phyloP scores from a whole-genome alignment of 176 grass and related monocot genomes.

The Echinochloa phyllopogon region DNA sequence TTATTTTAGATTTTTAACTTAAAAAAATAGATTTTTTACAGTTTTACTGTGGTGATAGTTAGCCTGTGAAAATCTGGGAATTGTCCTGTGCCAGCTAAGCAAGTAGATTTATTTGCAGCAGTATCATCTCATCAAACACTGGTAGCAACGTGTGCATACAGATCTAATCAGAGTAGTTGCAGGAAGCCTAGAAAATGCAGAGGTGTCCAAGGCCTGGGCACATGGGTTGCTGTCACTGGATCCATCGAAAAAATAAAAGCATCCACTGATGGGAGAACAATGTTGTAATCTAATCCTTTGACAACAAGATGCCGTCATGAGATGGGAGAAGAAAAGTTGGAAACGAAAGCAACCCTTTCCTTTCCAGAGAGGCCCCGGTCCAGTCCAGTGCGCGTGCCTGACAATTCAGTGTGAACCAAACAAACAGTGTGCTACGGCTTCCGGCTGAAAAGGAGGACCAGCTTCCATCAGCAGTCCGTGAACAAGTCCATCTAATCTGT shows the following conservation, averaged over 20 bases:
- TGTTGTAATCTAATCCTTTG: neutral
- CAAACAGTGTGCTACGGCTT: neutral
- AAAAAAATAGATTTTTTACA: too few relatives aligned
- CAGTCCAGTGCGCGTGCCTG: neutral
- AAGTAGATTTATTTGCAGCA: neutral
- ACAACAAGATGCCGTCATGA: neutral
- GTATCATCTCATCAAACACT: neutral
- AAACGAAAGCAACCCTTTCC: conserved; percentile 27
- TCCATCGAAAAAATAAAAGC: conserved; percentile 23
- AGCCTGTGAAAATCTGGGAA: neutral
- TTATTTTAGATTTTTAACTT: neutral
- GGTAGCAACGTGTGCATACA: neutral
- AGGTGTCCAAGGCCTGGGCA: conserved; percentile 34
- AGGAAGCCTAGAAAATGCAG: neutral
- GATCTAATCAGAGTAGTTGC: conserved; percentile 8
- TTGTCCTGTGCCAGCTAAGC: neutral
- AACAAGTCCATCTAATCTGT: neutral
- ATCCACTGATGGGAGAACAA: neutral
- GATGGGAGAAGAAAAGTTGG: conserved; percentile 43
- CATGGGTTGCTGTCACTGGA: conserved; percentile 24
- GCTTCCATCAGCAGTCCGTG: neutral
- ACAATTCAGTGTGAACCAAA: conserved; percentile 30
- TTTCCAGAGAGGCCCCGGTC: conserved; percentile 33
- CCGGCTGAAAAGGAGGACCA: neutral
- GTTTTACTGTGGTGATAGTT: neutral